Percentiles rank a stretch among this genome's conserved stretches.
These are phyloP conservation scores for Colletotrichum musae DNA, from an alignment of 2,329 filamentous ascomycete genomes.

Conservation along the genomic window DNA sequence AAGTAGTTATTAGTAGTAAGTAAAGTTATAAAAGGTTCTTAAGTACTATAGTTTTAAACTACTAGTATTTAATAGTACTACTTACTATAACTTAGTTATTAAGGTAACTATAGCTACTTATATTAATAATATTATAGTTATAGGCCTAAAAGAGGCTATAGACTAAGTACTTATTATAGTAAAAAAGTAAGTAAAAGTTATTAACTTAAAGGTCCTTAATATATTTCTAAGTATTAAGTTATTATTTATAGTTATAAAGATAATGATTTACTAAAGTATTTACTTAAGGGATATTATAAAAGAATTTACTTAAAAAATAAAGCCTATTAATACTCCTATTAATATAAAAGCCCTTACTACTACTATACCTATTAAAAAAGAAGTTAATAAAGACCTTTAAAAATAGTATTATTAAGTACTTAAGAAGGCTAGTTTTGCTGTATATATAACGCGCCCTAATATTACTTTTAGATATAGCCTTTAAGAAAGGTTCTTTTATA, in stretches of 20 bases:
- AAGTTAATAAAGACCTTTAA: neutral
- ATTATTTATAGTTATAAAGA: neutral
- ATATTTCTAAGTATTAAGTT: neutral
- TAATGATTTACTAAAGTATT: neutral
- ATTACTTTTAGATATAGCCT: no score
- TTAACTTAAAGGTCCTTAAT: neutral
- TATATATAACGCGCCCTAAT: no score
- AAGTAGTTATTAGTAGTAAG: neutral
- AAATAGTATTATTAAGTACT: neutral
- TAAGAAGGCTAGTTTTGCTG: neutral
- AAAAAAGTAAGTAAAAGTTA: neutral
- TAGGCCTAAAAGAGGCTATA: neutral
- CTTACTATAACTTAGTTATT: neutral
- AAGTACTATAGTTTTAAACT: neutral
- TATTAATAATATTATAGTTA: slow-evolving; percentile 11
- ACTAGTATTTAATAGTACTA: neutral
- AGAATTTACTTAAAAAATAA: neutral
- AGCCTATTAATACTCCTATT: neutral
- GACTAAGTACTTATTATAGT: neutral
- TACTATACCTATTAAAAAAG: neutral
- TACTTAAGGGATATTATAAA: neutral
- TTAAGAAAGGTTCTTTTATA: no score
- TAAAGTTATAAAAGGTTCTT: neutral
- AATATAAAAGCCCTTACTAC: neutral
- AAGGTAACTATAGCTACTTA: neutral